Conservation (phyloP, 352 stramenopile genomes). For the Globisporangium splendens region DNA sequence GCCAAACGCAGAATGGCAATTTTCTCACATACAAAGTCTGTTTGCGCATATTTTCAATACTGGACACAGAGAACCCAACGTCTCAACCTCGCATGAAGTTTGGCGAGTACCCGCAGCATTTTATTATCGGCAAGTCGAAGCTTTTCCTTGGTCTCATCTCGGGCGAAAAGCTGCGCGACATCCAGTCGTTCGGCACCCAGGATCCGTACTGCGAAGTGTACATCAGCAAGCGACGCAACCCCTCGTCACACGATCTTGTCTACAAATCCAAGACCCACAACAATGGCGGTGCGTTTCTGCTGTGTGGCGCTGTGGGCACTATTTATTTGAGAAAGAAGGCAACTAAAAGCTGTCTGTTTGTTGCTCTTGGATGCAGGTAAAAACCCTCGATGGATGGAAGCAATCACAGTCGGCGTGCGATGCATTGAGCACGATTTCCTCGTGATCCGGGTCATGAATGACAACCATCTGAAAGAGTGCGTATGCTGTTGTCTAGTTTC, state of each 20-base stretch:
- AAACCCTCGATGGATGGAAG: conserved; percentile 74
- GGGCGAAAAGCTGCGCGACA: conserved; percentile 69
- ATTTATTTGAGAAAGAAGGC: not conserved
- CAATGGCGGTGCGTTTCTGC: conserved; percentile 47
- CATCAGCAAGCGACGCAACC: conserved; percentile 43
- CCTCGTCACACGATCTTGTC: conserved; percentile 45
- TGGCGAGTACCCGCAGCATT: conserved; percentile 72
- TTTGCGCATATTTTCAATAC: not conserved
- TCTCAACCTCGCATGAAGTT: conserved; percentile 55
- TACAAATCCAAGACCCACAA: conserved; percentile 74
- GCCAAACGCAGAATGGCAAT: no score
- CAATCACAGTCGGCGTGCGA: conserved; percentile 46
- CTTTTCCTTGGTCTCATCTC: conserved; percentile 63
- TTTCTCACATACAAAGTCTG: not conserved
- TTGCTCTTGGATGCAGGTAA: conserved; percentile 32
- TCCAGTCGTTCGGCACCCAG: conserved; percentile 75
- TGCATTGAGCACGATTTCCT: conserved; percentile 82
- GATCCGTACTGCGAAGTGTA: conserved; percentile 75
- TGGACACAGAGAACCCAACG: conserved; percentile 59
- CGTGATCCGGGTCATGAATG: conserved; percentile 77
- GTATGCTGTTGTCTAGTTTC: conserved; percentile 8
- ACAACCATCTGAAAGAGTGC: conserved; percentile 76
- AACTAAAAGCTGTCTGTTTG: not conserved
- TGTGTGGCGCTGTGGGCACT: not conserved
- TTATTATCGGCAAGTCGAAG: conserved; percentile 71